These are phyloP conservation scores for Ampelomyces quisqualis DNA, from an alignment of 2,329 filamentous ascomycete genomes.

Conservation along the genomic window DNA sequence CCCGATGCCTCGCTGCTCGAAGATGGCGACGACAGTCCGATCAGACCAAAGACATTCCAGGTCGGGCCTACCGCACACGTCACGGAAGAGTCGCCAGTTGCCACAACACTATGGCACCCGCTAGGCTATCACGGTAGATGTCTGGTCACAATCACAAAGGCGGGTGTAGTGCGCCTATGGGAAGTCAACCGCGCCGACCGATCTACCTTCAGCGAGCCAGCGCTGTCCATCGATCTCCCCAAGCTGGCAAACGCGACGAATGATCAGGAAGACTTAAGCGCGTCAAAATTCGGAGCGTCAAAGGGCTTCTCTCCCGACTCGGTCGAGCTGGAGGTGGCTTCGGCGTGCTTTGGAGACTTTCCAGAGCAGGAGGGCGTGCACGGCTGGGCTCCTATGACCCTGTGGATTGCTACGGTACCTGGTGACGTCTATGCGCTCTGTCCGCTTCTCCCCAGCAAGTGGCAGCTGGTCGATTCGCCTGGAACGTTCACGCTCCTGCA, in stretches of 20 bases:
- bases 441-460: constrained; percentile 82
- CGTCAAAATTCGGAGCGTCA: constrained; percentile 70
- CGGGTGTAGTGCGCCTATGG: constrained; percentile 88
- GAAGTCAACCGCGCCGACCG: constrained; percentile 81
- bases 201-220: constrained; percentile 82
- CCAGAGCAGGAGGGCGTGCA: constrained; percentile 58
- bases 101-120: constrained; percentile 88
- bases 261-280: constrained; percentile 78
- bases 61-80: constrained; percentile 93
- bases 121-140: constrained; percentile 78
- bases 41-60: constrained; percentile 84
- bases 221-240: constrained; percentile 81
- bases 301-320: constrained; percentile 85
- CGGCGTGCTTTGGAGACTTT: constrained; percentile 81
- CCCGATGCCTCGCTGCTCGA: constrained; percentile 77
- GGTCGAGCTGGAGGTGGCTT: constrained; percentile 91
- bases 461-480: constrained; percentile 58
- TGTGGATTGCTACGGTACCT: constrained; percentile 94
- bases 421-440: constrained; percentile 93
- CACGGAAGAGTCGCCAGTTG: constrained; percentile 76
- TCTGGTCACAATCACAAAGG: constrained; percentile 82
- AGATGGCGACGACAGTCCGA: constrained; percentile 63
- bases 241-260: constrained; percentile 84
- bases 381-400: constrained; percentile 89
- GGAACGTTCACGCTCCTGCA: constrained; percentile 69